phyloP scores from a whole-genome alignment of 2,329 filamentous ascomycete species.

The Fusarium solani-melongenae region DNA sequence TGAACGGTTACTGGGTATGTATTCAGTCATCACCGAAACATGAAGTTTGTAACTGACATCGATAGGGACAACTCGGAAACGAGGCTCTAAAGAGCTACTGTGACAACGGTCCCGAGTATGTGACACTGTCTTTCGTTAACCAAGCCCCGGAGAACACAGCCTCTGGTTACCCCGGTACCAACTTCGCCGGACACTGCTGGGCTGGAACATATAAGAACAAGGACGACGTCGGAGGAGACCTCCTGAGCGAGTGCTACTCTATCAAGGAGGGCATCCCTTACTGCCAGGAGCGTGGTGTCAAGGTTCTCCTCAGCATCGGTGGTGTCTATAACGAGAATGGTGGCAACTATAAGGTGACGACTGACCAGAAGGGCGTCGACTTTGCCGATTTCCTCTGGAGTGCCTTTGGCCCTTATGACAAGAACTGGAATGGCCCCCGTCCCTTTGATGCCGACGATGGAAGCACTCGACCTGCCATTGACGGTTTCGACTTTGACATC shows the following conservation, averaged over 20 bases:
- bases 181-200: constrained; percentile 55
- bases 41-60: not conserved
- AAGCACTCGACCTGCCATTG: constrained; percentile 43
- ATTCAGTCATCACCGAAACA: not conserved
- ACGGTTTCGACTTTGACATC: constrained; percentile 58
- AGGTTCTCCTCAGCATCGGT: constrained; percentile 57
- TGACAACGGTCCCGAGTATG: constrained; percentile 50
- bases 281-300: constrained; percentile 55
- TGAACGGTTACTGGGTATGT: constrained; percentile 56
- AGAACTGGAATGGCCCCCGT: constrained; percentile 48
- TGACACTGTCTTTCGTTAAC: constrained; percentile 54
- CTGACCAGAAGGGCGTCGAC: constrained; percentile 44
- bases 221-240: constrained; percentile 41
- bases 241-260: constrained; percentile 49
- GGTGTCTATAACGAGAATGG: constrained; percentile 42
- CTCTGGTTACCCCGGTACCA: constrained; percentile 52
- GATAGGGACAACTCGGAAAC: constrained; percentile 50
- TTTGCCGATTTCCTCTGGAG: constrained; percentile 54
- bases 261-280: constrained; percentile 54
- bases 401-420: constrained; percentile 52
- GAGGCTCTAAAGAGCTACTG: constrained; percentile 51
- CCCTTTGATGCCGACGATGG: constrained; percentile 51
- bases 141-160: constrained; percentile 50
- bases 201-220: constrained; percentile 39
- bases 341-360: constrained; percentile 50